Evolutionary conservation across 768 basidiomycete genomes (phyloP).

Genomic region (Amanita molliuscula): DNA sequence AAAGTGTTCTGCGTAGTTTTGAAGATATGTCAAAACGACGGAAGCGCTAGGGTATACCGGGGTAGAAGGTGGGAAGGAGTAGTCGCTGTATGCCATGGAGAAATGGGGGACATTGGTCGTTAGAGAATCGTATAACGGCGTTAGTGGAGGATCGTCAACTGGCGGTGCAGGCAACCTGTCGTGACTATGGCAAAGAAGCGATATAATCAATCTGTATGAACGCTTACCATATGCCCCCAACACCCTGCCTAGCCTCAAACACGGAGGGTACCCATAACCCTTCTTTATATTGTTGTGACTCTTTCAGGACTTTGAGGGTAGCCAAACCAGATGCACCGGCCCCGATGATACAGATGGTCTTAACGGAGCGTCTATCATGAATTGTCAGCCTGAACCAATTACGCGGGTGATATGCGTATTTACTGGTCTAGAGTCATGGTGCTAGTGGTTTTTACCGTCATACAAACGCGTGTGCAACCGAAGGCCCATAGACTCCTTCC

Average conservation of each 20-base stretch:
- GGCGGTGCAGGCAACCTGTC: conserved; percentile 45
- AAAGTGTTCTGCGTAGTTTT: conserved; percentile 54
- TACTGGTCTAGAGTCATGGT: too few relatives aligned
- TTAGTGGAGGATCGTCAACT: conserved; percentile 42
- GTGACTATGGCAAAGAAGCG: background rate
- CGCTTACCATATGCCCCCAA: conserved; percentile 74
- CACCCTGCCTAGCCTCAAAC: conserved; percentile 52
- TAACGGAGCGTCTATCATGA: background rate
- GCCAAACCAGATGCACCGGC: conserved; percentile 71
- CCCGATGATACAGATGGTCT: conserved; percentile 59
- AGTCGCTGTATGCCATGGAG: conserved; percentile 57
- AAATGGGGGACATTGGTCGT: conserved; percentile 80
- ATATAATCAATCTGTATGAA: background rate
- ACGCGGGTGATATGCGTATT: too few relatives aligned
- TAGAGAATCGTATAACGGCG: conserved; percentile 70
- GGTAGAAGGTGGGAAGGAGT: conserved; percentile 62
- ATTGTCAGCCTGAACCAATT: too few relatives aligned
- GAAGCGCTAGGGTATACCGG: conserved; percentile 56
- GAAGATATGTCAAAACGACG: conserved; percentile 58
- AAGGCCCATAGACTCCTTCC: too few relatives aligned
- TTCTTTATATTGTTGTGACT: conserved; percentile 43
- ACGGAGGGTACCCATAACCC: conserved; percentile 52
- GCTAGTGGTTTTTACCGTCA: too few relatives aligned
- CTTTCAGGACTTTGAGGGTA: conserved; percentile 52
- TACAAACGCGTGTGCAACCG: too few relatives aligned